Evolutionary conservation across 208 protist genomes (phyloP), one percentile per base, ranked within the genome.

Genomic region (Trypanosoma scelopori): DNA sequence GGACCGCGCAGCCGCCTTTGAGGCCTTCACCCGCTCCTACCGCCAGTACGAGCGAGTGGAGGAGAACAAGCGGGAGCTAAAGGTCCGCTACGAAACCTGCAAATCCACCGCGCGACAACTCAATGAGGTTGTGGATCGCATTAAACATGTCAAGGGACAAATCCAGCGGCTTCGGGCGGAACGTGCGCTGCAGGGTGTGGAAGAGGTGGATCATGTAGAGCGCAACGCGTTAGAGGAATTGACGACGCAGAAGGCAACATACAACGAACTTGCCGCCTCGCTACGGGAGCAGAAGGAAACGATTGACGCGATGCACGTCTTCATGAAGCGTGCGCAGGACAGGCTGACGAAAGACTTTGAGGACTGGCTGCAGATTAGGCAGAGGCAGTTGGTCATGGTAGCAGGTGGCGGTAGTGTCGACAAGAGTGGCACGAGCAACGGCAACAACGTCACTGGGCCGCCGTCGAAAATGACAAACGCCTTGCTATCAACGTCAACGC

Each of bases 11-110:
- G 67, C 71, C 53, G 87, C 89, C 30, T 92, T 96, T 55, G 92
- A 97, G 58, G 70, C 82, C 2, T 97, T 97, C 76, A 92, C 85
- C 42, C 73, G 74, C 22, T 91, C 85, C 18, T 97, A 92, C 69
- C 68, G 81, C 22, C 78, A 90, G 0, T 91, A 82, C 57, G 74
- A 80, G 28, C 78, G 87, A 70, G 65, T 96, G 28, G 89, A 94
- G 61, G 68, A 46, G 27, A 87, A 71, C 28, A 95, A 97, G 68
- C 61, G 59, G 35, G 77, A 84, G 35, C 74, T 95, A 20, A 85
- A 85, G 65, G 60, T 45, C 18, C 70, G 71, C 55, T 94, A 90
- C 61, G 87, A 87, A 15, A 39, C 62, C 3, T 94, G 89, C 66
- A 92, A 94, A 56, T 43, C 46, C 7, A 84, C 85, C 0, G 91